phyloP scores from a whole-genome alignment of 1,284 basidiomycete genomes.

The Polyporus tsugae region DNA sequence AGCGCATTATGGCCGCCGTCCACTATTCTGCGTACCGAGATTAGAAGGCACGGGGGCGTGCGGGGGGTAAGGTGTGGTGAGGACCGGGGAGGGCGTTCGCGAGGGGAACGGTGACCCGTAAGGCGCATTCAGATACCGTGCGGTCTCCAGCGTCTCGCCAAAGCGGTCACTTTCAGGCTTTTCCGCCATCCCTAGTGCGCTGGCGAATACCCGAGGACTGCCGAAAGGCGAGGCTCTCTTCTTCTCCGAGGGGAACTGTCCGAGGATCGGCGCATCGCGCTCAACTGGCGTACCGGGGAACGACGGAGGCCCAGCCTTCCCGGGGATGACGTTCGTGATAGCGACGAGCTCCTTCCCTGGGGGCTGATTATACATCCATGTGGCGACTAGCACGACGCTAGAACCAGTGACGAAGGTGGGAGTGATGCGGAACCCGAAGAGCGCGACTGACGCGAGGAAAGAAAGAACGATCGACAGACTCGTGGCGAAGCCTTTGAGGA shows the following conservation, averaged over 20 bases:
- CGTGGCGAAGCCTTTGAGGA: constrained; percentile 94
- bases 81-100: constrained; percentile 62
- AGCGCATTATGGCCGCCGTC: constrained; percentile 35
- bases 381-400: constrained; percentile 83
- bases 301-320: constrained; percentile 40
- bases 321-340: constrained; percentile 49
- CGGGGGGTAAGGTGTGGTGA: constrained; percentile 43
- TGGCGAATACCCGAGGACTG: constrained; percentile 55
- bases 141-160: constrained; percentile 58
- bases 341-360: constrained; percentile 54
- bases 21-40: constrained; percentile 30
- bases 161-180: constrained; percentile 48
- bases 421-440: constrained; percentile 91
- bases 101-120: constrained; percentile 75
- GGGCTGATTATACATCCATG: constrained; percentile 89
- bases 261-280: constrained; percentile 63
- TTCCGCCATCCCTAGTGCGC: constrained; percentile 52
- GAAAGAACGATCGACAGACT: constrained; percentile 93
- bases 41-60: constrained; percentile 22
- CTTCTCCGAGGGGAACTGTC: constrained; percentile 56
- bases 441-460: constrained; percentile 87
- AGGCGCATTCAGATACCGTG: constrained; percentile 66
- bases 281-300: constrained; percentile 62
- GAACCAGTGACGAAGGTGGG: constrained; percentile 87
- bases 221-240: constrained; percentile 60